Percentiles rank a stretch among this genome's conserved stretches.
Evolutionary conservation across 177 flowering plant genomes (phyloP).

Genomic region (Vitis hybrid): DNA sequence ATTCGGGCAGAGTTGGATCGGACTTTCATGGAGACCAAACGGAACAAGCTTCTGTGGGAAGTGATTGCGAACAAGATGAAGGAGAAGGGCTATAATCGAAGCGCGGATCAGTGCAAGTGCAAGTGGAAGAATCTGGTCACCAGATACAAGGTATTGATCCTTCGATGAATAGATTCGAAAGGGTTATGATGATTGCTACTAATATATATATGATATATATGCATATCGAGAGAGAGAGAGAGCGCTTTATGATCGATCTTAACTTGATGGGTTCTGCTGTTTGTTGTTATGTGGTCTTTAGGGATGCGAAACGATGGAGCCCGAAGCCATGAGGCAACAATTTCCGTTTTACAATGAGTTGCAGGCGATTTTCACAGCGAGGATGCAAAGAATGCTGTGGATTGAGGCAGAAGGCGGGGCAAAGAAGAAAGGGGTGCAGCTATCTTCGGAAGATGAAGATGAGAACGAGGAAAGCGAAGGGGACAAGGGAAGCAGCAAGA

Average conservation of each 20-base stretch:
- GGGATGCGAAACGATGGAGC: constrained; percentile 89
- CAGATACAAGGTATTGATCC: constrained; percentile 62
- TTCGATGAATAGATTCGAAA: too few species aligned
- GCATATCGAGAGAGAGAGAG: too few species aligned
- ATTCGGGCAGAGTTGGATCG: constrained; percentile 78
- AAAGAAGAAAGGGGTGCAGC: constrained; percentile 40
- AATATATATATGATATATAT: too few species aligned
- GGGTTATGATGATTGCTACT: too few species aligned
- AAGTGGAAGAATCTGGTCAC: constrained; percentile 96
- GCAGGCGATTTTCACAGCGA: constrained; percentile 64
- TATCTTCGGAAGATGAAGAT: constrained; percentile 75
- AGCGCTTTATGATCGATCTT: neutral
- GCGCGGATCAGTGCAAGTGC: constrained; percentile 97
- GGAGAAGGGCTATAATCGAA: constrained; percentile 76
- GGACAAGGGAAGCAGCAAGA: constrained; percentile 33
- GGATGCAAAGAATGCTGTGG: constrained; percentile 90
- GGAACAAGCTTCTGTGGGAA: constrained; percentile 88
- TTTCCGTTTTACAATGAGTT: constrained; percentile 84
- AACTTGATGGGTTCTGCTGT: neutral
- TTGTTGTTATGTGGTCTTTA: constrained; percentile 15
- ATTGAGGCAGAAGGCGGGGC: constrained; percentile 63
- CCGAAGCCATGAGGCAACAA: constrained; percentile 66
- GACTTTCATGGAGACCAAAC: constrained; percentile 88
- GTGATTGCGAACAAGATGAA: constrained; percentile 68
- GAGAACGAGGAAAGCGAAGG: constrained; percentile 49